Percentiles rank a stretch among this genome's conserved stretches.
phyloP scores from a whole-genome alignment of 768 basidiomycete species.

The Panaeolus cyanescens region DNA sequence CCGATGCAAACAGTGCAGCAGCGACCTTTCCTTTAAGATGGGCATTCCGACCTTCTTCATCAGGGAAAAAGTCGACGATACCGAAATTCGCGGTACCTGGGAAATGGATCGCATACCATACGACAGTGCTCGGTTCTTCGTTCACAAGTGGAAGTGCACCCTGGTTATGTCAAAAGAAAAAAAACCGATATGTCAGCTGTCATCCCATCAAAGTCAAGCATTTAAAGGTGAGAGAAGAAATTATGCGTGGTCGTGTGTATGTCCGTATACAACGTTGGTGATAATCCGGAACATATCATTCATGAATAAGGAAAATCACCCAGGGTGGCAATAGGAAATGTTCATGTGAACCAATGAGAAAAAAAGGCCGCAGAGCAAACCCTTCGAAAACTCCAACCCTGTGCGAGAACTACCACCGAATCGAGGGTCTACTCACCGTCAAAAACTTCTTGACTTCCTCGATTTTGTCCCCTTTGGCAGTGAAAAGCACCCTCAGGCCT shows the following conservation, averaged over 20 bases:
- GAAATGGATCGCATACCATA: conserved; percentile 41
- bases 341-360: background rate
- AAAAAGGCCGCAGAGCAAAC: too few relatives aligned
- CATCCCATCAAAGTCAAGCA: background rate
- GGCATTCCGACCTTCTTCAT: conserved; percentile 29
- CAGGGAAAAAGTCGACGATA: conserved; percentile 38
- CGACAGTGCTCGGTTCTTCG: conserved; percentile 31
- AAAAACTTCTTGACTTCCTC: conserved; percentile 36
- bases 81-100: conserved; percentile 36
- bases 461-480: conserved; percentile 36
- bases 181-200: background rate
- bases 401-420: background rate
- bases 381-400: background rate
- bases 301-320: background rate
- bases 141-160: conserved; percentile 34
- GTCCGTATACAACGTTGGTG: background rate
- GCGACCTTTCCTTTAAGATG: conserved; percentile 38
- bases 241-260: background rate
- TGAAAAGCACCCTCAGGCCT: conserved; percentile 34
- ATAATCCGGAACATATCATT: background rate
- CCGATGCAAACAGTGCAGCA: conserved; percentile 31
- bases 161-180: conserved; percentile 14
- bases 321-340: background rate
- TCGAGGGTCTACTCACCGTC: conserved; percentile 24
- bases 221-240: background rate